Evolutionary conservation across 2,329 filamentous ascomycete species (phyloP).

Genomic region (Cytospora piceae): DNA sequence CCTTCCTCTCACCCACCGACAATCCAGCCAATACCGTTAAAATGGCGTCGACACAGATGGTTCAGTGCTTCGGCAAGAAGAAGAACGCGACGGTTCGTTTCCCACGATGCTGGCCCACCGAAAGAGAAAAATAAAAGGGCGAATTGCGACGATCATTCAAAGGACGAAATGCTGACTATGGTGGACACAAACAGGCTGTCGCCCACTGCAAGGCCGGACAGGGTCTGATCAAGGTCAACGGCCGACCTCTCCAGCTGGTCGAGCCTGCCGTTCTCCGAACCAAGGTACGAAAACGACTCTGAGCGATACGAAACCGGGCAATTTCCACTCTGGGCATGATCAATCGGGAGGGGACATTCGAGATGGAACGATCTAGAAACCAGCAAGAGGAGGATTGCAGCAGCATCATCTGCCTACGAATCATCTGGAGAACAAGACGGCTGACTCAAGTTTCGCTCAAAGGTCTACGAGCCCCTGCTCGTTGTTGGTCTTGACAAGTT

Average conservation of each 20-base stretch:
- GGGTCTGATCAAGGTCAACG: slow-evolving; percentile 98
- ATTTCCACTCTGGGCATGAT: slow-evolving; percentile 7
- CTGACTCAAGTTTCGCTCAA: slow-evolving; percentile 31
- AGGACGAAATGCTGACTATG: slow-evolving; percentile 29
- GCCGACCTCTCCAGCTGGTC: slow-evolving; percentile 89
- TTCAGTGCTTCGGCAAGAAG: slow-evolving; percentile 99
- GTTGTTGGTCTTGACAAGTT: slow-evolving; percentile 98
- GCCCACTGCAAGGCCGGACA: slow-evolving; percentile 37
- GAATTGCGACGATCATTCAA: slow-evolving; percentile 14
- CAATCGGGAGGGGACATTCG: not conserved
- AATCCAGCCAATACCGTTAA: slow-evolving; percentile 46
- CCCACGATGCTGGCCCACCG: slow-evolving; percentile 14
- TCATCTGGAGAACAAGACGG: slow-evolving; percentile 15
- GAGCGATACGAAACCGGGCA: slow-evolving; percentile 13
- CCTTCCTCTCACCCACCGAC: slow-evolving; percentile 22
- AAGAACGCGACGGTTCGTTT: slow-evolving; percentile 72
- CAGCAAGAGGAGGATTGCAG: slow-evolving; percentile 11
- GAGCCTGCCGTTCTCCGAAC: slow-evolving; percentile 97
- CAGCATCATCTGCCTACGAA: not conserved
- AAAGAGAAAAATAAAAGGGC: slow-evolving; percentile 1
- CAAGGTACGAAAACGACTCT: slow-evolving; percentile 68
- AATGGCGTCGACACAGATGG: slow-evolving; percentile 79
- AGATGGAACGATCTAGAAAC: not conserved
- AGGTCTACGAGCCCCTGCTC: slow-evolving; percentile 98
- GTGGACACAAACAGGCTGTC: slow-evolving; percentile 28